These are phyloP conservation scores for Beauveria rudraprayagi DNA, from an alignment of 2,329 filamentous ascomycete species.

Conservation along the genomic window DNA sequence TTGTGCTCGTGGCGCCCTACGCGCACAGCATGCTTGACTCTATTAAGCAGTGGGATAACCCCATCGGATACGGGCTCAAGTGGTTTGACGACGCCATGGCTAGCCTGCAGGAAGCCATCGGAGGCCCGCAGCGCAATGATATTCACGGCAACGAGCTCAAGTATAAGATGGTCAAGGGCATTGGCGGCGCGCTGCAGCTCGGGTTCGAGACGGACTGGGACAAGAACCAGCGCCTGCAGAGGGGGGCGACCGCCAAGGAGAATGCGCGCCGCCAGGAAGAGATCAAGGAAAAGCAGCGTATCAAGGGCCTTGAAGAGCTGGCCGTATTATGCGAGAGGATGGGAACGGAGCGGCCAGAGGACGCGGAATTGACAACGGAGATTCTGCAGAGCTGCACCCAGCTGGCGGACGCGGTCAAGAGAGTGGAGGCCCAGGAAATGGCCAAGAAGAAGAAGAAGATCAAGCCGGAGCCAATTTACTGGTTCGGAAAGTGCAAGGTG, in stretches of 20 bases:
- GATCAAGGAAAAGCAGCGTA: neutral
- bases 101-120: slow-evolving; percentile 3
- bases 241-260: neutral
- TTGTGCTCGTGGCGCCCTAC: neutral
- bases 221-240: neutral
- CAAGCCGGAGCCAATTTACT: neutral
- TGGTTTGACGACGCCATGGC: slow-evolving; percentile 7
- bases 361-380: neutral
- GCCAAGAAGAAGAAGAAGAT: neutral
- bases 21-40: neutral
- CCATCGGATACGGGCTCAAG: slow-evolving; percentile 2
- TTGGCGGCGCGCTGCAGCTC: neutral
- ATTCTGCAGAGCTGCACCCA: neutral
- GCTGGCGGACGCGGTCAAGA: neutral
- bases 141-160: slow-evolving; percentile 1
- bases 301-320: neutral
- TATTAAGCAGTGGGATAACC: slow-evolving; percentile 1
- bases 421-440: neutral
- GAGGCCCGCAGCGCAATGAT: neutral
- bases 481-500: neutral
- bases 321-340: neutral
- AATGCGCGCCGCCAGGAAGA: neutral
- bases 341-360: neutral
- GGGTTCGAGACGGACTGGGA: neutral
- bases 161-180: neutral